Conservation (phyloP, 352 stramenopile genomes). For the Phytophthora foliorum region DNA sequence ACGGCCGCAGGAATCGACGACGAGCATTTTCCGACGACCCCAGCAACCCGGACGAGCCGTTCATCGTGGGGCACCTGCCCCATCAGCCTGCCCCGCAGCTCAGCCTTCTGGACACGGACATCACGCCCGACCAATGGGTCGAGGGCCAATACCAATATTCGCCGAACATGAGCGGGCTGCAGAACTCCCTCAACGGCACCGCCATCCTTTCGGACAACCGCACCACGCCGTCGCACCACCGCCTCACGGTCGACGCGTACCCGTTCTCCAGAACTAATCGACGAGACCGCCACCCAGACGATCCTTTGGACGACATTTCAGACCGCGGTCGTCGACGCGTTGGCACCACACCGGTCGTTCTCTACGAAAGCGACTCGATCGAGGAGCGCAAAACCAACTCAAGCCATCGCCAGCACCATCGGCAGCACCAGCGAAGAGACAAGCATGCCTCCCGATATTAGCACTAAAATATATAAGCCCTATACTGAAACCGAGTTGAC, state of each 20-base stretch:
- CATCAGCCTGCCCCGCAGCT: slow-evolving; percentile 34
- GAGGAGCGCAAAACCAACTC: slow-evolving; percentile 39
- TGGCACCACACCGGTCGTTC: slow-evolving; percentile 40
- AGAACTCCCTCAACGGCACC: slow-evolving; percentile 43
- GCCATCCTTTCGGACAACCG: slow-evolving; percentile 53
- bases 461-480: too few relatives aligned
- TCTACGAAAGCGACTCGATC: slow-evolving; percentile 40
- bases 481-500: too few relatives aligned
- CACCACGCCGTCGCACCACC: slow-evolving; percentile 34
- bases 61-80: slow-evolving; percentile 37
- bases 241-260: slow-evolving; percentile 44
- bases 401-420: slow-evolving; percentile 14
- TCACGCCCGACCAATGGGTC: slow-evolving; percentile 41
- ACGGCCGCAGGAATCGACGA: slow-evolving; percentile 37
- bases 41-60: slow-evolving; percentile 28
- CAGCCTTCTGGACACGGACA: slow-evolving; percentile 44
- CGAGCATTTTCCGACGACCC: slow-evolving; percentile 29
- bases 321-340: slow-evolving; percentile 26
- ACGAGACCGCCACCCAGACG: slow-evolving; percentile 19
- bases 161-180: slow-evolving; percentile 38
- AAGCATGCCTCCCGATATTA: slow-evolving; percentile 10
- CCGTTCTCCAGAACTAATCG: slow-evolving; percentile 24
- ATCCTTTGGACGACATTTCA: slow-evolving; percentile 37
- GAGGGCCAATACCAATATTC: slow-evolving; percentile 47
- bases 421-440: slow-evolving; percentile 25